phyloP scores from a whole-genome alignment of 2,329 filamentous ascomycete species.

The Amauroascus verrucosus region DNA sequence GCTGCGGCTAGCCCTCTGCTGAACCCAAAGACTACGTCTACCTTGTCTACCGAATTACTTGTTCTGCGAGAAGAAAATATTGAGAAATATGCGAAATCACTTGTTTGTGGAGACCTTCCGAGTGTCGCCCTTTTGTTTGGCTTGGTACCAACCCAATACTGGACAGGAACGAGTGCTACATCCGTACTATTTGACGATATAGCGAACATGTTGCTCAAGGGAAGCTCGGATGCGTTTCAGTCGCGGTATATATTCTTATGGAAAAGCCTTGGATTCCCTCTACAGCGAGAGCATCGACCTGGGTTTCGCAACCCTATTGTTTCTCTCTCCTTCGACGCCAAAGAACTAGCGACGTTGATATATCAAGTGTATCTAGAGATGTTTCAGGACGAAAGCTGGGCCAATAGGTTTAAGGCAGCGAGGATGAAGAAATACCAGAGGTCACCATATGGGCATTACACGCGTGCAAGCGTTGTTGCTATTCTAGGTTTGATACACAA shows the following conservation, averaged over 20 bases:
- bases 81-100: conserved; percentile 27
- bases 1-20: conserved; percentile 42
- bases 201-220: neutral
- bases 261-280: neutral
- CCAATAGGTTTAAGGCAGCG: conserved; percentile 11
- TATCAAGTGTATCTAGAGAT: conserved; percentile 39
- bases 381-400: conserved; percentile 35
- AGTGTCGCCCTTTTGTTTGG: conserved; percentile 45
- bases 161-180: conserved; percentile 34
- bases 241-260: conserved; percentile 8
- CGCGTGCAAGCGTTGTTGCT: conserved; percentile 21
- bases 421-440: conserved; percentile 1
- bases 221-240: neutral
- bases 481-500: conserved; percentile 21
- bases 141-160: conserved; percentile 41
- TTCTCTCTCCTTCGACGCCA: conserved; percentile 25
- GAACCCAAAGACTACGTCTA: conserved; percentile 35
- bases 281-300: neutral
- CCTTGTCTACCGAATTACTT: conserved; percentile 42
- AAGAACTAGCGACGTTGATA: conserved; percentile 33
- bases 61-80: conserved; percentile 26
- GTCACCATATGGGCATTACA: conserved; percentile 18
- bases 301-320: neutral
- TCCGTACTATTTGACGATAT: conserved; percentile 21
- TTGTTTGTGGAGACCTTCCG: conserved; percentile 41